Conservation (phyloP, 352 stramenopile genomes). For the Pythium biforme region DNA sequence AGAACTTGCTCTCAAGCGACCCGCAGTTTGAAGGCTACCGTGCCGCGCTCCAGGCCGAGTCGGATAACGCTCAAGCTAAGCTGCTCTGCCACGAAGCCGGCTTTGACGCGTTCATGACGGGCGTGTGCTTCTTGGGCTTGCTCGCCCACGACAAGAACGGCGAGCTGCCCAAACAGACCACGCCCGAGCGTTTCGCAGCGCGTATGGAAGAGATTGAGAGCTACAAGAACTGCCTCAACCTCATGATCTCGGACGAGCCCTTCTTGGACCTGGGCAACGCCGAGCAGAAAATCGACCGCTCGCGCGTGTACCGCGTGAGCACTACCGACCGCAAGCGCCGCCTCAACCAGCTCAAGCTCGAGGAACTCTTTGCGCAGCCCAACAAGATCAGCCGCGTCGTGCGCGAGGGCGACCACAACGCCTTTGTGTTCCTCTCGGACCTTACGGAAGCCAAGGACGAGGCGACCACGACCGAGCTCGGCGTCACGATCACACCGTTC, state of each 20-base stretch:
- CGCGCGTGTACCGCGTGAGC: conserved; percentile 59
- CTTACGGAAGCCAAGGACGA: conserved; percentile 32
- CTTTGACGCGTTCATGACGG: conserved; percentile 86
- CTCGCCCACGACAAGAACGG: conserved; percentile 57
- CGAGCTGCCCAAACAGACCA: conserved; percentile 32
- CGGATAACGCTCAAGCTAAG: conserved; percentile 46
- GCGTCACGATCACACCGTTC: conserved; percentile 53
- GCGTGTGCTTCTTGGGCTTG: conserved; percentile 71
- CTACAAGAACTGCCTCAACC: conserved; percentile 74
- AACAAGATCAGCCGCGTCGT: conserved; percentile 67
- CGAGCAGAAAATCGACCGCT: conserved; percentile 62
- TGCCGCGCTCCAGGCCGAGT: conserved; percentile 48
- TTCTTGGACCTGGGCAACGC: conserved; percentile 56
- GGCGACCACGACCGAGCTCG: conserved; percentile 28
- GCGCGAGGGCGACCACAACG: conserved; percentile 58
- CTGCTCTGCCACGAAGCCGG: conserved; percentile 79
- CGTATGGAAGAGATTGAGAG: conserved; percentile 46
- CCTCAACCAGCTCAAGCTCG: conserved; percentile 60
- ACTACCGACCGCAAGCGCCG: conserved; percentile 52
- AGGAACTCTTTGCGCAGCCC: conserved; percentile 55
- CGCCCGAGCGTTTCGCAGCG: conserved; percentile 32
- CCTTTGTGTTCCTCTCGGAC: conserved; percentile 41
- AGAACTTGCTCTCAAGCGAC: conserved; percentile 54
- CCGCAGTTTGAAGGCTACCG: conserved; percentile 65
- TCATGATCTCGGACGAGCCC: conserved; percentile 75